Percentiles rank a stretch among this genome's conserved stretches.
phyloP scores from a whole-genome alignment of 2,329 filamentous ascomycete genomes.

The Teratosphaeria destructans region DNA sequence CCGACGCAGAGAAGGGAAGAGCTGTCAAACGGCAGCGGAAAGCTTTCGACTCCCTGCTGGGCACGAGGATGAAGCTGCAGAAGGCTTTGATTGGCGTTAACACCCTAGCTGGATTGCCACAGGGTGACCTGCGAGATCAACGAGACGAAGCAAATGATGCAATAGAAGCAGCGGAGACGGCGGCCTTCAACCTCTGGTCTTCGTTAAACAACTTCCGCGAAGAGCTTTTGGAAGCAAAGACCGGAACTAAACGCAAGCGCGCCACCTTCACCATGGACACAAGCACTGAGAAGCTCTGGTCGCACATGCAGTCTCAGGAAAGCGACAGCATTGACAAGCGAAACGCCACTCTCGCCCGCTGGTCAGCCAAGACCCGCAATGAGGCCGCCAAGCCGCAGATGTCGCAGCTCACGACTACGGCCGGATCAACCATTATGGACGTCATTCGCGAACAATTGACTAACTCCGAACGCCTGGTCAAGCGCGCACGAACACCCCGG shows the following conservation, averaged over 20 bases:
- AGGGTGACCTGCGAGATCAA: slow-evolving; percentile 29
- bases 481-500: slow-evolving; percentile 58
- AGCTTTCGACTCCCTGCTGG: slow-evolving; percentile 78
- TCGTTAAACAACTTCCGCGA: slow-evolving; percentile 62
- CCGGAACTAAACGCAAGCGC: slow-evolving; percentile 52
- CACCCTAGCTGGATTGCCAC: slow-evolving; percentile 43
- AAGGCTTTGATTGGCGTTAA: slow-evolving; percentile 80
- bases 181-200: slow-evolving; percentile 75
- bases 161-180: slow-evolving; percentile 71
- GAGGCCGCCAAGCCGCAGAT: slow-evolving; percentile 32
- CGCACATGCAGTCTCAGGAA: slow-evolving; percentile 58
- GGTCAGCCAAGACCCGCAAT: slow-evolving; percentile 69
- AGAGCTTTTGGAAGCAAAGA: slow-evolving; percentile 43
- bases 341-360: slow-evolving; percentile 71
- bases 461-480: slow-evolving; percentile 55
- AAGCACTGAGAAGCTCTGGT: slow-evolving; percentile 59
- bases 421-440: slow-evolving; percentile 56
- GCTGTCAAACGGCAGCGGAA: slow-evolving; percentile 80
- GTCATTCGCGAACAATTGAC: slow-evolving; percentile 59
- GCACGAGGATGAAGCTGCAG: slow-evolving; percentile 83
- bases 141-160: slow-evolving; percentile 30
- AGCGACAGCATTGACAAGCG: slow-evolving; percentile 49
- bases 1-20: slow-evolving; percentile 72
- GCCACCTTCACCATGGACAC: slow-evolving; percentile 43
- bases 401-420: not conserved